A percentile compares a stretch with the other conserved stretches of the same genome.
phyloP scores from a whole-genome alignment of 106 monocot species.

The Allium fistulosum region DNA sequence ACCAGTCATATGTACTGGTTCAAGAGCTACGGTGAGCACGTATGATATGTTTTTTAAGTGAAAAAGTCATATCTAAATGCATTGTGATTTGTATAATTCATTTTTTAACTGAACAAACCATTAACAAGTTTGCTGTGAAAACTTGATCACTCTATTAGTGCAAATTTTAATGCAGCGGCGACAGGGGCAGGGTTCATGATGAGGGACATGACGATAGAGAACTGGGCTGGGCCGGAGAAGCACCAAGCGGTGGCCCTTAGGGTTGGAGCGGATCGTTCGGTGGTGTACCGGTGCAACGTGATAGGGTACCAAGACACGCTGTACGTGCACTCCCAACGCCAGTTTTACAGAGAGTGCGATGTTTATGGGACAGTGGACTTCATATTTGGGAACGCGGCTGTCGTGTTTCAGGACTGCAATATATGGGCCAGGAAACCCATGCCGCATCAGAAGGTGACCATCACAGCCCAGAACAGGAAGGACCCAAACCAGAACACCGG shows the following conservation, averaged over 20 bases:
- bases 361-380: constrained; percentile 90
- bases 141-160: too few relatives aligned
- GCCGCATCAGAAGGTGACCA: constrained; percentile 50
- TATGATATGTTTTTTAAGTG: not conserved
- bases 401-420: constrained; percentile 71
- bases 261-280: constrained; percentile 63
- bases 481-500: constrained; percentile 83
- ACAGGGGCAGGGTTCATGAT: constrained; percentile 62
- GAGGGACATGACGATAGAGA: constrained; percentile 63
- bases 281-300: constrained; percentile 57
- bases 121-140: too few relatives aligned
- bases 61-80: not conserved
- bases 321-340: constrained; percentile 67
- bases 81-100: not conserved
- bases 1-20: too few relatives aligned
- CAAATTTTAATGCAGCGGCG: constrained; percentile 26
- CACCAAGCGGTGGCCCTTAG: constrained; percentile 84
- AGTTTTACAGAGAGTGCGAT: constrained; percentile 78
- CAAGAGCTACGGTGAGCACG: too few relatives aligned
- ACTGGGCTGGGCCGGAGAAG: constrained; percentile 59
- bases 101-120: too few relatives aligned
- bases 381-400: constrained; percentile 86
- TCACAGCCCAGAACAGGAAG: constrained; percentile 72
- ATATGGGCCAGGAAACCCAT: constrained; percentile 54
- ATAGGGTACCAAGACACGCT: constrained; percentile 76